Conservation (phyloP, 2,329 filamentous ascomycete species). For the Paracorniculantispora psalliotae region DNA sequence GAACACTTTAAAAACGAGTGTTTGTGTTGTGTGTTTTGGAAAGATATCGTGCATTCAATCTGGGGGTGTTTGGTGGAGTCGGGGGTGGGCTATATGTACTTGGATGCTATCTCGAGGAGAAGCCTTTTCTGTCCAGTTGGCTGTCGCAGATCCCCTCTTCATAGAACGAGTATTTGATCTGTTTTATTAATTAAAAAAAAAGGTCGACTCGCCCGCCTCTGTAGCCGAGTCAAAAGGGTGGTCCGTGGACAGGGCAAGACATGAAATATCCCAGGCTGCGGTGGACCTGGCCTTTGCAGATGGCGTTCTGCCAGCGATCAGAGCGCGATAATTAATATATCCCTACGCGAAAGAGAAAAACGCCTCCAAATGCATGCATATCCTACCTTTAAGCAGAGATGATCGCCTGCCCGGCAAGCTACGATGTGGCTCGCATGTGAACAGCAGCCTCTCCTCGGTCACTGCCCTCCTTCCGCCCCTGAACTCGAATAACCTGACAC, state of each 20-base stretch:
- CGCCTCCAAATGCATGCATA: background rate
- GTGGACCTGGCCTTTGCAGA: background rate
- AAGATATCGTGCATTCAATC: background rate
- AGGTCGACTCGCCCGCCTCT: too few relatives aligned
- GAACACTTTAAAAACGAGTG: background rate
- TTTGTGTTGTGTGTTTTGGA: background rate
- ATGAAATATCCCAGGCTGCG: constrained; percentile 1
- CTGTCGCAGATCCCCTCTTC: background rate
- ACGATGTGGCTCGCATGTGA: constrained; percentile 5
- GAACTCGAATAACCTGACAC: background rate
- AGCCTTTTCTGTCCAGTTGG: background rate
- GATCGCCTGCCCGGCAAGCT: background rate
- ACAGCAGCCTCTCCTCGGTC: background rate
- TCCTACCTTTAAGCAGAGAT: background rate
- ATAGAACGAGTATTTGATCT: too few relatives aligned
- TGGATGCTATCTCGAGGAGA: background rate
- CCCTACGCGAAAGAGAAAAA: background rate
- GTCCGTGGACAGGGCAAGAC: constrained; percentile 9
- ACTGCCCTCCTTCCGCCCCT: background rate
- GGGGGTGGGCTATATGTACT: constrained; percentile 9
- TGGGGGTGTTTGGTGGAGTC: constrained; percentile 5
- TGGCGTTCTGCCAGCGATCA: background rate
- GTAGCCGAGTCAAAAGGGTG: background rate
- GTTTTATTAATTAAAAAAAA: too few relatives aligned
- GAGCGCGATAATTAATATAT: background rate